Base-by-base conservation (phyloP, 2,329 filamentous ascomycete genomes). In the Blumeriella jaapii region DNA sequence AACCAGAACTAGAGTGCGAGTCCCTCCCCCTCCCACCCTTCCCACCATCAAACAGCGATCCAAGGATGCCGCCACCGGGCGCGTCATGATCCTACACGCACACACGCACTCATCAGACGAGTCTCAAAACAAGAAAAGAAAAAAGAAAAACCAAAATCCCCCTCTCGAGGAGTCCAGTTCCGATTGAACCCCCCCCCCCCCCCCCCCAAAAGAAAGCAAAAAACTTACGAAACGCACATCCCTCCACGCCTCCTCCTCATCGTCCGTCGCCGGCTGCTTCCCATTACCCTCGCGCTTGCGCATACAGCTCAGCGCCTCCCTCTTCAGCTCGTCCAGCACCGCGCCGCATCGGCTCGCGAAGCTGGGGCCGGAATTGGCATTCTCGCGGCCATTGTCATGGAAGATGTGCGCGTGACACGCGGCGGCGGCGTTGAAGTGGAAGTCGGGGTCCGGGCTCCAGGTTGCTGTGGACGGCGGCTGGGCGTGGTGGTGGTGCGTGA, bases 381-480 rank as follows among this genome's bases (percentile, higher is more conserved):
- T 6, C 52, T 51, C 1, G 54, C 54, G 1, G 58, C 59, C 14
- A 59, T 55, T 2, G 46, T 48, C 1, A 57, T 48, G 6, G n/a
- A n/a, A n/a, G n/a, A 65, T 55, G 24, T 64, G 59, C 1, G 47
- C 39, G 27, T 46, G 43, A 15, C 38, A 39, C 29, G 20, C 22
- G 9, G 31, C 12, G 27, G 47, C 40, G 17, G 48, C 41, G 23
- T 43, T 29, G 20, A 43, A 41, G 15, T 39, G 35, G 3, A 16
- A n/a, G n/a, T n/a, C n/a, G n/a, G n/a, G n/a, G n/a, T n/a, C n/a
- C n/a, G n/a, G n/a, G n/a, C n/a, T n/a, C n/a, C n/a, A n/a, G n/a
- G n/a, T n/a, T 24, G 10, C 30, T 37, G 34, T 34, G 30, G 5
- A 8, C 37, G n/a, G 23, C 18, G 9, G 31, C 14, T 12, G 23